A percentile compares a stretch with the other conserved stretches of the same genome.
Evolutionary conservation across 2,329 filamentous ascomycete species (phyloP).

Genomic region (Diplodia mutila): DNA sequence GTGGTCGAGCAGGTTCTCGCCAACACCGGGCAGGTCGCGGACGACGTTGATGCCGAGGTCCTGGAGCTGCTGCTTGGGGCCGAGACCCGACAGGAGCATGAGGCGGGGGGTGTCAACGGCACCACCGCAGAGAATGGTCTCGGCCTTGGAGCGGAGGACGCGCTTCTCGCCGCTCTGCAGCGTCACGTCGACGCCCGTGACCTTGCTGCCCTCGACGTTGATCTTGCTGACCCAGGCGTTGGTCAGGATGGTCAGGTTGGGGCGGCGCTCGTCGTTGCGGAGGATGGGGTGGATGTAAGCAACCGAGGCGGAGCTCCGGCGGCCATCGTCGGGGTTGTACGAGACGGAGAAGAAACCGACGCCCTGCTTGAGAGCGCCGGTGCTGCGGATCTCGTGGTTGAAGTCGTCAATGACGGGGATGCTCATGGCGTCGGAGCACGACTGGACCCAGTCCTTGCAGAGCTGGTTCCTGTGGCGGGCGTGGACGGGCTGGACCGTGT

Average conservation of each 20-base stretch:
- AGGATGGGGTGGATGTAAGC: slow-evolving; percentile 93
- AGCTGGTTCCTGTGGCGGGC: slow-evolving; percentile 84
- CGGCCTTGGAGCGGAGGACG: slow-evolving; percentile 65
- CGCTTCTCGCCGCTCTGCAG: slow-evolving; percentile 63
- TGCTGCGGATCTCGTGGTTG: slow-evolving; percentile 78
- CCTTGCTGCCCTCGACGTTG: slow-evolving; percentile 70
- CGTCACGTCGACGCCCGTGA: slow-evolving; percentile 73
- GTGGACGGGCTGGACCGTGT: slow-evolving; percentile 89
- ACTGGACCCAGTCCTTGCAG: slow-evolving; percentile 85
- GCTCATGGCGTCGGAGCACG: slow-evolving; percentile 76
- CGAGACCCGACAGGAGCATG: slow-evolving; percentile 57
- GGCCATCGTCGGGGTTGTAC: slow-evolving; percentile 87
- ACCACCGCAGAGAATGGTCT: slow-evolving; percentile 80
- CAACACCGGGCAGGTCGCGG: slow-evolving; percentile 64
- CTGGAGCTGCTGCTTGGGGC: slow-evolving; percentile 52
- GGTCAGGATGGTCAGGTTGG: slow-evolving; percentile 84
- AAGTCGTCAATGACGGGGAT: slow-evolving; percentile 85
- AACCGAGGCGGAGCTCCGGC: slow-evolving; percentile 82
- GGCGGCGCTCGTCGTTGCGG: slow-evolving; percentile 76
- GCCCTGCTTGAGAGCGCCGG: slow-evolving; percentile 72
- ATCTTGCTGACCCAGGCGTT: slow-evolving; percentile 86
- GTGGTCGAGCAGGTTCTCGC: slow-evolving; percentile 67
- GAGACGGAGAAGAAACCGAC: slow-evolving; percentile 90
- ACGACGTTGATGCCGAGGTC: slow-evolving; percentile 57
- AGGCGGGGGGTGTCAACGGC: slow-evolving; percentile 79